A percentile compares a stretch with the other conserved stretches of the same genome.
These are phyloP conservation scores for Eustoma russellianum DNA, from an alignment of 257 asterid species.

Conservation along the genomic window DNA sequence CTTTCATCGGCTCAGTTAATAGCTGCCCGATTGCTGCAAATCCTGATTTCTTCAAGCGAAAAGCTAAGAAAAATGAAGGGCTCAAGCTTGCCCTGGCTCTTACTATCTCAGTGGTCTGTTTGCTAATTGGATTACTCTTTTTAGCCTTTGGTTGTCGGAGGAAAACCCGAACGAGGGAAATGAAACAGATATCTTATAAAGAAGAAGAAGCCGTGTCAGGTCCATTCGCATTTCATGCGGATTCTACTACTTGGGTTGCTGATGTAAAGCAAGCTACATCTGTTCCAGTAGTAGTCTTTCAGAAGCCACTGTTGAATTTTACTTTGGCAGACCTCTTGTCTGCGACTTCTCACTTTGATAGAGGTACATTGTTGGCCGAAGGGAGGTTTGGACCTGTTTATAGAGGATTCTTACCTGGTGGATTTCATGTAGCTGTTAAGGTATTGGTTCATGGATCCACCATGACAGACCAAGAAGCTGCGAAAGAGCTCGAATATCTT, in stretches of 20 bases:
- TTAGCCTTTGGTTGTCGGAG: conserved; percentile 75
- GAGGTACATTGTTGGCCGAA: conserved; percentile 68
- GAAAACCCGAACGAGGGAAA: conserved; percentile 51
- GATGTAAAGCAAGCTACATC: conserved; percentile 75
- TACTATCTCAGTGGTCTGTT: conserved; percentile 61
- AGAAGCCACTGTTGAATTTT: conserved; percentile 74
- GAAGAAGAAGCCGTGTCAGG: conserved; percentile 68
- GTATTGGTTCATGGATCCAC: conserved; percentile 74
- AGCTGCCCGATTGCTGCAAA: conserved; percentile 94
- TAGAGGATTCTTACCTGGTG: conserved; percentile 63
- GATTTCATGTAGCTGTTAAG: conserved; percentile 73
- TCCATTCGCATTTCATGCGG: conserved; percentile 74
- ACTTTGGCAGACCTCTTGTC: conserved; percentile 69
- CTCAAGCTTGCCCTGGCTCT: conserved; percentile 62
- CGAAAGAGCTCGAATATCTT: conserved; percentile 67
- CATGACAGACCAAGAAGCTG: conserved; percentile 74
- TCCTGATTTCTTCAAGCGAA: conserved; percentile 44
- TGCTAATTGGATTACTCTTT: conserved; percentile 61
- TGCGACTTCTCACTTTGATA: conserved; percentile 73
- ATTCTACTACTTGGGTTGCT: conserved; percentile 82
- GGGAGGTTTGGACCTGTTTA: conserved; percentile 84
- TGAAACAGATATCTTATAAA: conserved; percentile 44
- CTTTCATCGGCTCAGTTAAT: conserved; percentile 60
- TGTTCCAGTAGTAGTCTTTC: conserved; percentile 63
- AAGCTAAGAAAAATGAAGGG: conserved; percentile 39